These are phyloP conservation scores for Penicillium capsulatum DNA, from an alignment of 2,329 filamentous ascomycete genomes.

Conservation along the genomic window DNA sequence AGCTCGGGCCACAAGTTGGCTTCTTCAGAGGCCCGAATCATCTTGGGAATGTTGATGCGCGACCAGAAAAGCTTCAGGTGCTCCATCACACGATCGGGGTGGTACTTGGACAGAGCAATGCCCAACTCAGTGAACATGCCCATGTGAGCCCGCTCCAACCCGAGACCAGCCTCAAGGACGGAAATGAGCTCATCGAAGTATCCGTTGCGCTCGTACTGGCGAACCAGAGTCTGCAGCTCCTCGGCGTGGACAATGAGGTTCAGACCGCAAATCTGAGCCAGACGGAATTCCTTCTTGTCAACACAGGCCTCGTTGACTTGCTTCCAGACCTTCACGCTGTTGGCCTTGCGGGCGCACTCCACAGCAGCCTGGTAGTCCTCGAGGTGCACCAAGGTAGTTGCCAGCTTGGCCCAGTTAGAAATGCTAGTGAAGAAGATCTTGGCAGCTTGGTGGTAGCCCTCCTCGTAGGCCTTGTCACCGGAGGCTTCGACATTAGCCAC, in stretches of 20 bases:
- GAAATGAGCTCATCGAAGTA: conserved; percentile 98
- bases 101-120: conserved; percentile 89
- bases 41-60: conserved; percentile 94
- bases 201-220: conserved; percentile 93
- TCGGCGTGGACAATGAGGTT: conserved; percentile 98
- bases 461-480: conserved; percentile 94
- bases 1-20: conserved; percentile 96
- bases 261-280: conserved; percentile 97
- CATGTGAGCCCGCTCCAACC: conserved; percentile 89
- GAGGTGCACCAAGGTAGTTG: conserved; percentile 94
- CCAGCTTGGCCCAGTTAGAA: conserved; percentile 99
- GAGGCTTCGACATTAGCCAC: conserved; percentile 95
- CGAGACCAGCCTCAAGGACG: conserved; percentile 89
- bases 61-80: conserved; percentile 98
- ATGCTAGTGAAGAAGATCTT: conserved; percentile 99
- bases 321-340: conserved; percentile 99
- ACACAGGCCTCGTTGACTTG: conserved; percentile 97
- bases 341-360: conserved; percentile 95
- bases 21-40: conserved; percentile 89
- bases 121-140: conserved; percentile 94
- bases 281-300: conserved; percentile 95
- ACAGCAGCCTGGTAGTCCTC: conserved; percentile 96
- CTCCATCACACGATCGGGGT: conserved; percentile 95
- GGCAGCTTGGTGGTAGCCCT: conserved; percentile 89
- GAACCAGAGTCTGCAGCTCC: conserved; percentile 85